A percentile compares a stretch with the other conserved stretches of the same genome.
These are phyloP conservation scores for Raffaelea arxii DNA, from an alignment of 2,329 filamentous ascomycete genomes.

Conservation along the genomic window DNA sequence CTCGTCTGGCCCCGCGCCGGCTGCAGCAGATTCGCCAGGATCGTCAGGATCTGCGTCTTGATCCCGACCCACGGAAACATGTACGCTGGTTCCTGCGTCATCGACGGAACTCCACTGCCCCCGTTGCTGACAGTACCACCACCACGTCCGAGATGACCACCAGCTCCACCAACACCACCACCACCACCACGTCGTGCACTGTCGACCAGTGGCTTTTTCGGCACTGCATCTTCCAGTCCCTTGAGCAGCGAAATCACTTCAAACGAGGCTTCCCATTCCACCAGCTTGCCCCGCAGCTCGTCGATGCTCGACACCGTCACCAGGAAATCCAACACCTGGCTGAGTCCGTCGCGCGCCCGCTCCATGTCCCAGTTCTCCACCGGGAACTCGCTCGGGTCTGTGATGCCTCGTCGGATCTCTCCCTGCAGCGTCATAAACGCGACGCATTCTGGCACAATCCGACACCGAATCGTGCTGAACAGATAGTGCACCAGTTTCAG, in stretches of 20 bases:
- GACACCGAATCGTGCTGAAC: slow-evolving; percentile 82
- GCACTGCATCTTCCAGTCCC: slow-evolving; percentile 78
- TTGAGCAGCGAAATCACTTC: slow-evolving; percentile 81
- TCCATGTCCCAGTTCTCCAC: slow-evolving; percentile 98
- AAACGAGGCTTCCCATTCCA: slow-evolving; percentile 85
- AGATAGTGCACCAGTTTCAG: slow-evolving; percentile 72
- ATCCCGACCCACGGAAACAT: slow-evolving; percentile 63
- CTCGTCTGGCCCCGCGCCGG: slow-evolving; percentile 56
- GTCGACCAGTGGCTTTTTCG: slow-evolving; percentile 63
- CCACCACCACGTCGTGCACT: slow-evolving; percentile 18
- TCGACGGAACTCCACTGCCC: slow-evolving; percentile 24
- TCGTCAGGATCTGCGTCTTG: slow-evolving; percentile 86
- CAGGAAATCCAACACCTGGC: slow-evolving; percentile 90
- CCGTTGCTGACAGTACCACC: slow-evolving; percentile 14
- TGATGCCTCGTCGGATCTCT: slow-evolving; percentile 68
- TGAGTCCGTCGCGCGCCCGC: slow-evolving; percentile 85
- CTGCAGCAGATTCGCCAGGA: slow-evolving; percentile 81
- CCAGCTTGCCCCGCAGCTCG: slow-evolving; percentile 73
- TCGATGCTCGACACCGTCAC: slow-evolving; percentile 79
- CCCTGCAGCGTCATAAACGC: slow-evolving; percentile 92
- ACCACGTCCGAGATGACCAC: background rate
- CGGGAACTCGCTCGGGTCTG: slow-evolving; percentile 78
- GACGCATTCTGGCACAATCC: slow-evolving; percentile 87
- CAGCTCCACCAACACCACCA: background rate
- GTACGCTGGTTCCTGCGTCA: slow-evolving; percentile 53